Evolutionary conservation across 768 basidiomycete species (phyloP).

Genomic region (Tricholoma hemisulphureum): DNA sequence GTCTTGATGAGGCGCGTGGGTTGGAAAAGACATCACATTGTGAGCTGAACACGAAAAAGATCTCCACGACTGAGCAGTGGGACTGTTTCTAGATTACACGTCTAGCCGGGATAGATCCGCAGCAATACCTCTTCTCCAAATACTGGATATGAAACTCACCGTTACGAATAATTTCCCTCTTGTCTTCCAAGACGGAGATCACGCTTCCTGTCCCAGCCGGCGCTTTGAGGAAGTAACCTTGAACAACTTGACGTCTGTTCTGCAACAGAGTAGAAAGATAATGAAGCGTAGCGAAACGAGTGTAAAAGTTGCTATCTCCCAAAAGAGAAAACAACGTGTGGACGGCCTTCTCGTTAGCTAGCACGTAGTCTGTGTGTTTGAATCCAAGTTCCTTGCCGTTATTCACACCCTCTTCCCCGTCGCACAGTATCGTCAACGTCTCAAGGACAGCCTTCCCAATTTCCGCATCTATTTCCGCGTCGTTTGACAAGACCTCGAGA

Average conservation of each 20-base stretch:
- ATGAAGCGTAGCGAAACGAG: slow-evolving; percentile 81
- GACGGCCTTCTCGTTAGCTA: slow-evolving; percentile 66
- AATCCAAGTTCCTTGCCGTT: slow-evolving; percentile 70
- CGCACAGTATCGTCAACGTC: slow-evolving; percentile 82
- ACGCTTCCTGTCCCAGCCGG: slow-evolving; percentile 74
- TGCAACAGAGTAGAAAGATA: slow-evolving; percentile 76
- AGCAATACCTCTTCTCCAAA: background rate
- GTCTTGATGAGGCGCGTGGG: background rate
- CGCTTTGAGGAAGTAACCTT: slow-evolving; percentile 88
- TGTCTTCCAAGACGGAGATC: slow-evolving; percentile 76
- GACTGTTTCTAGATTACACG: background rate
- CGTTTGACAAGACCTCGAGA: slow-evolving; percentile 77
- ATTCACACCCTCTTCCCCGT: slow-evolving; percentile 55
- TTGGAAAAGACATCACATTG: background rate
- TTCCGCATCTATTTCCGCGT: slow-evolving; percentile 88
- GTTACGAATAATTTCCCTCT: slow-evolving; percentile 84
- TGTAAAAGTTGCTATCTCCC: slow-evolving; percentile 76
- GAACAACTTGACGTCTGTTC: slow-evolving; percentile 78
- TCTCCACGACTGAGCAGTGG: background rate
- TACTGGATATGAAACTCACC: slow-evolving; percentile 46
- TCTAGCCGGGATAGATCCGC: background rate
- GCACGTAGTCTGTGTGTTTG: slow-evolving; percentile 78
- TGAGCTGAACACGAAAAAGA: background rate
- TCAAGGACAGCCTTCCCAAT: slow-evolving; percentile 92
- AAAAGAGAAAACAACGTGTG: slow-evolving; percentile 79